These are phyloP conservation scores for Penicillium griseofulvum DNA, from an alignment of 2,329 filamentous ascomycete species.

Conservation along the genomic window DNA sequence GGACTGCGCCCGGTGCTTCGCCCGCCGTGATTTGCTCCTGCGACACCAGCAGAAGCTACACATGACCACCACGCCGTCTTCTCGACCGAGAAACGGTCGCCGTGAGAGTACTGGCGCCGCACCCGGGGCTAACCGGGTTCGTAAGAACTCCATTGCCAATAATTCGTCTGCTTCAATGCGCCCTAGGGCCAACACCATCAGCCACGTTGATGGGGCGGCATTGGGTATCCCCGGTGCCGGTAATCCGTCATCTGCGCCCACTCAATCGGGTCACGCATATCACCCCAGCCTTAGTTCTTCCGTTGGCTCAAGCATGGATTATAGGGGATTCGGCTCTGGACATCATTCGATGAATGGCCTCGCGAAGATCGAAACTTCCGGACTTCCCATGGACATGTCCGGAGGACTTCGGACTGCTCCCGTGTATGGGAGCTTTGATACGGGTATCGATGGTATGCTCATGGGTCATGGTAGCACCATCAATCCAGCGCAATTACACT, in stretches of 20 bases:
- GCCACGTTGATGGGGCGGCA: slow-evolving; percentile 77
- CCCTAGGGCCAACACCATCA: slow-evolving; percentile 92
- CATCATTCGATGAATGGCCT: slow-evolving; percentile 62
- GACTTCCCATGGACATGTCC: slow-evolving; percentile 64
- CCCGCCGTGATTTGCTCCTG: slow-evolving; percentile 83
- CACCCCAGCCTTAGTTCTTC: slow-evolving; percentile 71
- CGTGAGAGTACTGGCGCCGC: slow-evolving; percentile 79
- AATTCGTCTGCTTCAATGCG: slow-evolving; percentile 62
- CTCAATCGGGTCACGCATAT: slow-evolving; percentile 56
- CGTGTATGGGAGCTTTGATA: slow-evolving; percentile 66
- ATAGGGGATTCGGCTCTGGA: slow-evolving; percentile 61
- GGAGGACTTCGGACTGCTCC: slow-evolving; percentile 77
- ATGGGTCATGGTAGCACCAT: slow-evolving; percentile 64
- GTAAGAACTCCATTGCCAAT: slow-evolving; percentile 84
- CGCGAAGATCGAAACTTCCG: slow-evolving; percentile 78
- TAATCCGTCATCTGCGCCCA: slow-evolving; percentile 26
- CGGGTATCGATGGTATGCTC: slow-evolving; percentile 67
- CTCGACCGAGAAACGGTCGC: slow-evolving; percentile 75
- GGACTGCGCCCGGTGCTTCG: slow-evolving; percentile 92
- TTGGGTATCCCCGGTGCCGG: slow-evolving; percentile 59
- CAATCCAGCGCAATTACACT: slow-evolving; percentile 71
- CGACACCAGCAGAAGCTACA: slow-evolving; percentile 98
- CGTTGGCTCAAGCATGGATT: slow-evolving; percentile 56
- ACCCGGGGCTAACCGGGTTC: slow-evolving; percentile 67
- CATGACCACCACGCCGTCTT: slow-evolving; percentile 83